Percentiles rank a stretch among this genome's conserved stretches.
Conservation (phyloP, 192 early-diverging fungal genomes). For the Rhizoclosmatium globosum region DNA sequence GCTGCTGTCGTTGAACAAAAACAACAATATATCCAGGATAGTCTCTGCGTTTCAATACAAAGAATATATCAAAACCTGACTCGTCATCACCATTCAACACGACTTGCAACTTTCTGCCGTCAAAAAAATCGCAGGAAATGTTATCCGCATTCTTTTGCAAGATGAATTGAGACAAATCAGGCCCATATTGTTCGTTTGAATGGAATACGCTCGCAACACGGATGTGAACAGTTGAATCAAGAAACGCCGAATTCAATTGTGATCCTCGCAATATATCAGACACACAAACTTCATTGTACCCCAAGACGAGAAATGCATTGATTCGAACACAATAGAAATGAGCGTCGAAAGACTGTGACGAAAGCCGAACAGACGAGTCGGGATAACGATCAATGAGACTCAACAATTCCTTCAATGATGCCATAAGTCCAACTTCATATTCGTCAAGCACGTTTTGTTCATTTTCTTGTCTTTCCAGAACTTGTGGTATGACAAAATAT, state of each 20-base stretch:
- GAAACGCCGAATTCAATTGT: not conserved
- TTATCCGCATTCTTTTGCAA: not conserved
- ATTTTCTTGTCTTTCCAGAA: constrained; percentile 11
- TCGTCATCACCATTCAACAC: constrained; percentile 32
- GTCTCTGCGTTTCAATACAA: constrained; percentile 27
- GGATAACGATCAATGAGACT: constrained; percentile 12
- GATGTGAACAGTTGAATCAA: constrained; percentile 3
- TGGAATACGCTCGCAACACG: constrained; percentile 28
- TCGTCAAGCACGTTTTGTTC: constrained; percentile 25
- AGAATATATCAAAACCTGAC: constrained; percentile 32
- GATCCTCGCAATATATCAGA: constrained; percentile 24
- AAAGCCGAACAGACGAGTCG: constrained; percentile 19
- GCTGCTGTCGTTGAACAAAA: constrained; percentile 33
- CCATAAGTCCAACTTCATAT: not conserved
- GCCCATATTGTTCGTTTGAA: constrained; percentile 33
- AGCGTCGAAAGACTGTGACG: constrained; percentile 38
- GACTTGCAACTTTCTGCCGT: constrained; percentile 25
- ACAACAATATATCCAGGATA: constrained; percentile 22
- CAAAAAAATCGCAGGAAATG: constrained; percentile 20
- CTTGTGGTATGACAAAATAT: constrained; percentile 28
- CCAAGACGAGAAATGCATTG: constrained; percentile 38
- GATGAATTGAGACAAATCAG: constrained; percentile 28
- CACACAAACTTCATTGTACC: not conserved
- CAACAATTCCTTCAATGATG: constrained; percentile 19
- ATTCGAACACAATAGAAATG: constrained; percentile 37